Base-by-base conservation (phyloP, 805 yeast species). In the Kregervanrija delftensis region DNA sequence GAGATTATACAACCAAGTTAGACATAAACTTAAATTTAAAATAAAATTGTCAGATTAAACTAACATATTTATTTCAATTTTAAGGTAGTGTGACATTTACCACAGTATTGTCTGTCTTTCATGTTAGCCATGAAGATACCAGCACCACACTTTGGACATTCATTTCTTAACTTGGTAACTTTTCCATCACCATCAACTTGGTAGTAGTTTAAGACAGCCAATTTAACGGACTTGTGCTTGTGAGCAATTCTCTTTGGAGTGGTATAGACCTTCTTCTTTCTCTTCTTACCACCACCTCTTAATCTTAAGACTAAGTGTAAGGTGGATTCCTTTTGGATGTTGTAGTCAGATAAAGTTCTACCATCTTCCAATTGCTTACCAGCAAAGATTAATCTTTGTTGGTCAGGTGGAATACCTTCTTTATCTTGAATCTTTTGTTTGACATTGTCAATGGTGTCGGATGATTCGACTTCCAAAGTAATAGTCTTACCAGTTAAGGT, bases 201-300 rank as follows among this genome's bases (percentile, higher is more conserved):
- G 89, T 90, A 93, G 93, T 91, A 93, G 71, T 95, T 89, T 74
- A 93, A 86, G 73, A 93, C 97, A 75, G 97, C 98, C 69, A 93
- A 82, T 86, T 93, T 93, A 77, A 86, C 87, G 83, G 91, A 93
- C 87, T 86, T 93, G 86, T 88, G 96, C 86, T 89, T 90, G 95
- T 93, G 98, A 79, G 77, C 87, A 79, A 93, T 87, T 86, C 90
- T 95, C 90, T 93, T 93, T 81, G 99, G 99, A 71, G 98, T 91
- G 79, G 98, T 91, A 91, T 91, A 93, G 72, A 89, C 97, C 95
- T 91, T 91, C 96, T 93, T 93, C 93, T 93, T 93, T 84, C 96
- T 91, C 93, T 93, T 93, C 87, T 90, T 93, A 81, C 96, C 96
- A 63, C 68, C 48, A 45, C 48, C 96, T 82, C 96, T 87, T 73